Evolutionary conservation across 139 green algal genomes (phyloP).

Genomic region (Pleodorina starrii): DNA sequence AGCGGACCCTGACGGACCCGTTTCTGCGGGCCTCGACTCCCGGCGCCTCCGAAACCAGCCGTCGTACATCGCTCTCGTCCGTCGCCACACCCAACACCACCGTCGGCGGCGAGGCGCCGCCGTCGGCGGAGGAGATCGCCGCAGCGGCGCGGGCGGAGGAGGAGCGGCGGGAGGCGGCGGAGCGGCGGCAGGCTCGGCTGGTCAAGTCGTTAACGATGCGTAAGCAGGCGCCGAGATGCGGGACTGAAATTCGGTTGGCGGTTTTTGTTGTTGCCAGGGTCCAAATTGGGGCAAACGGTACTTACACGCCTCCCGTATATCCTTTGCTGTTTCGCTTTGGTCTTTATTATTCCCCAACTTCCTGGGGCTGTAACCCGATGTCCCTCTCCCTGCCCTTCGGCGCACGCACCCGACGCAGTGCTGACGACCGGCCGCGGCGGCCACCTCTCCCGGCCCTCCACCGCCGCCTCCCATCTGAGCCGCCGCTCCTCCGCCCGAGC

Average conservation of each 20-base stretch:
- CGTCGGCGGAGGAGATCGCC: background rate
- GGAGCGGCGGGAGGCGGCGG: constrained; percentile 8
- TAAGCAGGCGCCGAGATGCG: too few species aligned
- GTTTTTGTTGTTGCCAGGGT: too few species aligned
- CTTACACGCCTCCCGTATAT: too few species aligned
- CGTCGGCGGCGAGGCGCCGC: background rate
- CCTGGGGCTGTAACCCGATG: too few species aligned
- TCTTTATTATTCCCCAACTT: too few species aligned
- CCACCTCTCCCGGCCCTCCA: background rate
- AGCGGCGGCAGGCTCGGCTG: constrained; percentile 17
- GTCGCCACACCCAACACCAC: background rate
- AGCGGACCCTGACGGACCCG: constrained; percentile 7
- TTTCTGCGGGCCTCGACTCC: background rate
- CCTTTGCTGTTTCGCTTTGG: too few species aligned
- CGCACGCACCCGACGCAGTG: too few species aligned
- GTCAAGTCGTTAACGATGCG: background rate
- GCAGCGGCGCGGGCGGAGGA: background rate
- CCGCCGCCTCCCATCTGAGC: background rate
- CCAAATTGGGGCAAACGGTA: too few species aligned
- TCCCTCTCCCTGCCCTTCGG: too few species aligned
- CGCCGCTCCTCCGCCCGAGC: background rate
- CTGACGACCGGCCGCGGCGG: background rate
- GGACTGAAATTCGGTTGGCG: too few species aligned
- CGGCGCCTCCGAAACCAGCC: background rate
- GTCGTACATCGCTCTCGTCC: background rate